Base-by-base conservation (phyloP, 2,329 filamentous ascomycete species). In the Penicillium janthinellum region DNA sequence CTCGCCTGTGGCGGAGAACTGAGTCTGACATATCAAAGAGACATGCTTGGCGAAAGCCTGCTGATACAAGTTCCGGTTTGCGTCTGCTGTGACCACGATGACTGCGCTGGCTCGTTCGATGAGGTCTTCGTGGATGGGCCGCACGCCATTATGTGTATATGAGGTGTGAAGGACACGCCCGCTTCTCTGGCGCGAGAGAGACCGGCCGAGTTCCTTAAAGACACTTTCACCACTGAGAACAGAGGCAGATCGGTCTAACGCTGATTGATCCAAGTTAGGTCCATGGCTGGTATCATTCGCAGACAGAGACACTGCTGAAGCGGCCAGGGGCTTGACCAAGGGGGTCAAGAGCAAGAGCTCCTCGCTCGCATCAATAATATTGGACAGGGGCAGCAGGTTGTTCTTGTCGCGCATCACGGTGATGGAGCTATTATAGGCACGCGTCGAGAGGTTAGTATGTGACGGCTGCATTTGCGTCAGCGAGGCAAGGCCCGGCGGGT, bases 1-100 rank as follows among this genome's bases (percentile, higher is more conserved):
- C 45, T 78, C 75, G 1, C 77, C 78, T 31, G 73, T 71, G 37
- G 71, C 64, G 20, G 75, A 73, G 47, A 71, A 73, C 45, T 79
- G 74, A 8, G 77, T 71, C 59, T 77, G 79, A 77, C 93, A 97
- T 77, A 97, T 94, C 89, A 96, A 95, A 12, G 93, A 90, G 8
- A 97, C 91, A 66, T 98, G 94, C 73, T 97, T 98, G 1, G 94
- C 94, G 73, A 98, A 98, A 0, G 92, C 92, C 53, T 92, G 88
- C 74, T 98, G 94, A 71, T 97, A 98, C 14, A 96, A 79, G 71
- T 98, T 97, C 42, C 93, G 85, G 72, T 96, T 96, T 0, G 93
- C 93, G 77, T 98, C 94, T 10, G 94, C 94, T 0, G 94, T 97
- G 35, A 97, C 85, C 53, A 97, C 88, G 63, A 98, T 90, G 63